Base-by-base conservation (phyloP, 2,329 filamentous ascomycete species). In the Botryotinia convoluta region DNA sequence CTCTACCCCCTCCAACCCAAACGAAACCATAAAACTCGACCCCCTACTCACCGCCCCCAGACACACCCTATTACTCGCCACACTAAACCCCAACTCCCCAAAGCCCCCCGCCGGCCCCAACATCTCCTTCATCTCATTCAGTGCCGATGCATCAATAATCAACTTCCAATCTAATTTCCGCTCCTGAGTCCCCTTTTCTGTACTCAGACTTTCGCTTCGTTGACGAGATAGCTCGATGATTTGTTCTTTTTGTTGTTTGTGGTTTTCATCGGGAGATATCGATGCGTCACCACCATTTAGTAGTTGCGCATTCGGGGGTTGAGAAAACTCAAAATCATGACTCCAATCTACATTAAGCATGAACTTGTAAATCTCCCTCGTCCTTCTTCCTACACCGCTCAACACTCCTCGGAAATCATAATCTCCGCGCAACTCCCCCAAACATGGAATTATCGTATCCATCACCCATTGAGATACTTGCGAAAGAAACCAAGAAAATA, bases 121-220 rank as follows among this genome's bases (percentile, higher is more conserved):
- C 22, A 69, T 74, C 29, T 75, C 73, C 51, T 75, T 76, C 73
- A 76, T 76, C 35, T 75, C 75, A 48, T 75, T 69, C n/a, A 76
- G 18, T 1, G 75, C 73, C 7, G 73, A 69, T 22, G 60, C 69
- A 45, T 74, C 74, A 57, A 76, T 57, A 9, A 69, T 65, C 9
- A 76, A 64, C 8, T 68, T 76, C 75, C 75, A 76, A 32, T 67
- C 68, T 16, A 76, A 69, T 22, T 72, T 69, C 10, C 74, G 69
- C 48, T 73, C 71, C 26, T 72, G 62, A 7, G 54, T 60, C 4
- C 69, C 61, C 10, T 67, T 65, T 14, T 37, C 35, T 1, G 37
- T 1, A 26, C 59, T 67, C n/a, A 39, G 18, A 26, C 44, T 57
- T 20, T 69, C 57, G 29, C 54, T 72, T 51, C 63, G 61, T 32